Evolutionary conservation across 345 rosid species (phyloP), one percentile per base, ranked within the genome.

Genomic region (Physaria fendleri): DNA sequence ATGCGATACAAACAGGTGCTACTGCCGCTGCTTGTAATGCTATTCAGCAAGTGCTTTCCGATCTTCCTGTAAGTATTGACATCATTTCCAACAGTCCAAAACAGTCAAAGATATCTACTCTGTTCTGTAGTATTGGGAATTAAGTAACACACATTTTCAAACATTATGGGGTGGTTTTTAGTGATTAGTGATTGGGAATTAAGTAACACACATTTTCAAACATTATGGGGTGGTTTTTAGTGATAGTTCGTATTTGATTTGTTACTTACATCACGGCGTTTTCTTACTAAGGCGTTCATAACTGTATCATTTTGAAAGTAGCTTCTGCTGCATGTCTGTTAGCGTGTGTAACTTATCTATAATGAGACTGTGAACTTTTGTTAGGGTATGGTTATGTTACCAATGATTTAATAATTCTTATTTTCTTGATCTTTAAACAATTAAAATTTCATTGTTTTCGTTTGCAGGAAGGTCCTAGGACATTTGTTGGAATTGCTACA

Each of bases 401-500:
- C 30, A 34, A 2, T 21, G 43, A 21, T 2, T 54, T 9, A 4
- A 13, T 13, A 43, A 5, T 40, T 23, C 0, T 32, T 27, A 34
- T 25, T 34, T 20, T 1, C 25, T n/a, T 45, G 37, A 24, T 29
- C 34, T 43, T 61, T 53, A 35, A n/a, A 10, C 35, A 43, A 16
- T 43, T 50, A 14, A 39, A 49, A 48, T 30, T 12, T 21, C 2
- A 17, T 4, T 62, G 29, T 46, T 13, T 39, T 20, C 11, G 20
- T 64, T 60, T 75, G 59, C 87, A 94, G 99, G 99, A 90, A 84
- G 97, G 97, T 64, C 95, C 87, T 29, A 82, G 89, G 74, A 94
- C 99, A 41, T 77, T 85, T 83, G 97, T 94, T 35, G 99, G 99
- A n/a, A n/a, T n/a, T n/a, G n/a, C n/a, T n/a, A n/a, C n/a, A n/a